Evolutionary conservation across 164 flowering plant species (phyloP).

Genomic region (Sextonia rubra): DNA sequence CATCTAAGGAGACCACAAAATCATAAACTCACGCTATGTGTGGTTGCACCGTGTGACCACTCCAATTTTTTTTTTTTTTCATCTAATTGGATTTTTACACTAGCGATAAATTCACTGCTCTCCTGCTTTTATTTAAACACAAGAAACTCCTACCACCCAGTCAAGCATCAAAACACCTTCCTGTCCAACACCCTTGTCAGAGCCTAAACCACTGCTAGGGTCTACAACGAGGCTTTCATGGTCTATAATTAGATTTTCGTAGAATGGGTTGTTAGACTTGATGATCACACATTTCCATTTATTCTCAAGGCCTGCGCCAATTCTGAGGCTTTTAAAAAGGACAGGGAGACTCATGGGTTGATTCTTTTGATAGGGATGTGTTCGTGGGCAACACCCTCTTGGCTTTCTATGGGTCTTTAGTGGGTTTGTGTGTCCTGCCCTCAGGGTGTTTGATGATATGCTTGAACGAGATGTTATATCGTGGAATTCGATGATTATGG

Average conservation of each 20-base stretch:
- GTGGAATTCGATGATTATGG: conserved; percentile 15
- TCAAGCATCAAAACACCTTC: conserved; percentile 6
- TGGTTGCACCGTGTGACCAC: too few relatives aligned
- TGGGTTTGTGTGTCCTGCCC: neutral
- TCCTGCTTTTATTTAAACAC: too few relatives aligned
- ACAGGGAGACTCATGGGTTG: conserved; percentile 14
- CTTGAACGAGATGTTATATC: conserved; percentile 13
- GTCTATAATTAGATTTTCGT: conserved; percentile 4
- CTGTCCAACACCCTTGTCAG: conserved; percentile 16
- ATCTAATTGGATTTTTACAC: too few relatives aligned
- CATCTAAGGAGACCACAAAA: too few relatives aligned
- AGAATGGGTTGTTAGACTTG: conserved; percentile 2
- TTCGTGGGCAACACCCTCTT: conserved; percentile 17
- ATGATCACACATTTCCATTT: conserved; percentile 18
- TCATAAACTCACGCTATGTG: too few relatives aligned
- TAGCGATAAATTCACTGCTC: too few relatives aligned
- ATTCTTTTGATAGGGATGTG: conserved; percentile 9
- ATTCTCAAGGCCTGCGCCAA: conserved; percentile 17
- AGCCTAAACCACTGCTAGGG: neutral
- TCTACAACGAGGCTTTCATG: neutral
- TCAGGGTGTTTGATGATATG: conserved; percentile 16
- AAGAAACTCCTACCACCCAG: too few relatives aligned
- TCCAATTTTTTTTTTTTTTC: too few relatives aligned
- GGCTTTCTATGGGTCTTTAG: conserved; percentile 3
- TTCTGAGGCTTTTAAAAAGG: conserved; percentile 2